These are phyloP conservation scores for Pyricularia grisea DNA, from an alignment of 2,329 filamentous ascomycete species.

Conservation along the genomic window DNA sequence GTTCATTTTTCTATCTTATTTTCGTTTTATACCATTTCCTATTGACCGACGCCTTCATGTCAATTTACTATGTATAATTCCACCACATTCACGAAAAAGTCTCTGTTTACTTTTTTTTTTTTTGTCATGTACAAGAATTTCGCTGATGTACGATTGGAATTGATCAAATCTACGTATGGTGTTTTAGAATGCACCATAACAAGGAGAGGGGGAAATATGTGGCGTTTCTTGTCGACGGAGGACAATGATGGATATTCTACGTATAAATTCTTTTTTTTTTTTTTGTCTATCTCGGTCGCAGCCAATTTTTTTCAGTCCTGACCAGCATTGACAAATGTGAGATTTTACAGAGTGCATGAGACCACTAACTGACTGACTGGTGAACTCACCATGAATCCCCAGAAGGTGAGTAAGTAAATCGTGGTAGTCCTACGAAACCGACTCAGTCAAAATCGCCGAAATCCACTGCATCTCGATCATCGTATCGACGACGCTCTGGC, in stretches of 20 bases:
- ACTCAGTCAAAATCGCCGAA: background rate
- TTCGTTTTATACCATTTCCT: background rate
- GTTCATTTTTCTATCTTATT: background rate
- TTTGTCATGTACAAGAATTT: background rate
- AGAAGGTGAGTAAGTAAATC: no score
- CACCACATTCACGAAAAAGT: background rate
- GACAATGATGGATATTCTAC: background rate
- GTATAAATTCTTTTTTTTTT: no score
- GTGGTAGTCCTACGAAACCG: background rate
- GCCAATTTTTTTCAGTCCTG: no score
- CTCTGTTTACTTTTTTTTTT: background rate
- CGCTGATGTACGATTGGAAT: background rate
- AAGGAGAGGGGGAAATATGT: background rate
- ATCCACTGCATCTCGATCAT: background rate
- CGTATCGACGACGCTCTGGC: background rate
- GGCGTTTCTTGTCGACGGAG: background rate
- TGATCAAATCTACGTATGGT: background rate
- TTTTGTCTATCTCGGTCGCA: background rate
- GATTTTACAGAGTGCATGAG: no score
- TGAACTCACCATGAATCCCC: no score
- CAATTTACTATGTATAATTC: background rate
- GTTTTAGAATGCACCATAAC: background rate
- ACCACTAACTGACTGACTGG: no score
- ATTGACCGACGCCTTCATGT: background rate
- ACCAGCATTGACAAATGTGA: no score